Conservation (phyloP, 192 early-diverging fungal genomes). For the Mortierella hygrophila region DNA sequence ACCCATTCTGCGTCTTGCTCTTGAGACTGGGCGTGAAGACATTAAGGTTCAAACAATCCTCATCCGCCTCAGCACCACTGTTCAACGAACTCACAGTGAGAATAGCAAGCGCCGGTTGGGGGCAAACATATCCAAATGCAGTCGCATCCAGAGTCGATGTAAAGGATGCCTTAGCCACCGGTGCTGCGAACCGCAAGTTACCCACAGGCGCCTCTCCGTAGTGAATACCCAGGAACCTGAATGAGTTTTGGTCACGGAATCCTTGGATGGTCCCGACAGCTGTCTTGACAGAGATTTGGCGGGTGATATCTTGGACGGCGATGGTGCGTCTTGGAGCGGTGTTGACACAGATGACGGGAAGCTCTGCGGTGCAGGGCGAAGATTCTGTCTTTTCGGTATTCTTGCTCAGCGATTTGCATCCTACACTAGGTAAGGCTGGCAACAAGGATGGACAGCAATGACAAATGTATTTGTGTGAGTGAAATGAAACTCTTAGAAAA, state of each 20-base stretch:
- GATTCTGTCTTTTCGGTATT: conserved; percentile 6
- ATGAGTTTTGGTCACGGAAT: conserved; percentile 16
- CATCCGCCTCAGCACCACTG: conserved; percentile 28
- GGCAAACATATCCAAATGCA: conserved; percentile 20
- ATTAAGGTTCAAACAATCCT: conserved; percentile 68
- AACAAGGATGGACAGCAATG: background rate
- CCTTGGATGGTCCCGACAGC: conserved; percentile 17
- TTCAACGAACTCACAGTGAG: background rate
- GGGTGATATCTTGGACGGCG: conserved; percentile 17
- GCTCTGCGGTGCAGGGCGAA: conserved; percentile 7
- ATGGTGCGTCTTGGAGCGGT: background rate
- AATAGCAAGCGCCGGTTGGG: conserved; percentile 5
- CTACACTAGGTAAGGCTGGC: background rate
- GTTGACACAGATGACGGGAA: conserved; percentile 17
- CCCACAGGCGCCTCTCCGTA: conserved; percentile 60
- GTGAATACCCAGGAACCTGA: conserved; percentile 58
- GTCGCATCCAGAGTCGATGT: conserved; percentile 15
- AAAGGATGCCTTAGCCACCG: conserved; percentile 37
- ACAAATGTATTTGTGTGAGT: background rate
- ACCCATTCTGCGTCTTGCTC: conserved; percentile 2
- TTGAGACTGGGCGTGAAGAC: conserved; percentile 56
- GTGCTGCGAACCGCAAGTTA: conserved; percentile 52
- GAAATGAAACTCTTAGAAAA: background rate
- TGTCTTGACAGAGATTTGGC: conserved; percentile 34
- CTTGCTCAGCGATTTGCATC: conserved; percentile 16